These are phyloP conservation scores for Oryza brachyantha DNA, from an alignment of 176 grass and related monocot genomes.

Conservation along the genomic window DNA sequence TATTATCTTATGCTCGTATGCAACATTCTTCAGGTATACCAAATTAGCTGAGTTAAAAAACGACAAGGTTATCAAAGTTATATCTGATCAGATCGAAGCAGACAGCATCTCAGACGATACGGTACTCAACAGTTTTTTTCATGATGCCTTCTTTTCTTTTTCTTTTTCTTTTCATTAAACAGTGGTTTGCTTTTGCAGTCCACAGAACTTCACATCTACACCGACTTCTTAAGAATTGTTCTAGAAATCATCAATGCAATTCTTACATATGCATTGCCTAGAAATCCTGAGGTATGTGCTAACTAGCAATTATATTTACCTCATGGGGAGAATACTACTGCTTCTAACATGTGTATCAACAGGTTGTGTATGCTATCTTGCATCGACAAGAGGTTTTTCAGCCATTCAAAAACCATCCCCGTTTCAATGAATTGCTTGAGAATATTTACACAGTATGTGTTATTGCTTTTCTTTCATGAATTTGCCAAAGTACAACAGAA, in stretches of 20 bases:
- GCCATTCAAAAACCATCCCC: slow-evolving; percentile 96
- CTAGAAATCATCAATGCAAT: slow-evolving; percentile 99
- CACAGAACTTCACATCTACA: slow-evolving; percentile 96
- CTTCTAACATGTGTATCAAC: slow-evolving; percentile 31
- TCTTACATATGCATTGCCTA: slow-evolving; percentile 93
- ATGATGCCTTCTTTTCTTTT: neutral
- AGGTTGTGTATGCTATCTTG: slow-evolving; percentile 99
- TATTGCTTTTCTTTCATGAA: slow-evolving; percentile 1
- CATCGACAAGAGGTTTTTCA: slow-evolving; percentile 96
- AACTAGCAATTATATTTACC: slow-evolving; percentile 5
- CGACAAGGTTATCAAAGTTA: slow-evolving; percentile 68
- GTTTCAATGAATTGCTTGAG: slow-evolving; percentile 96
- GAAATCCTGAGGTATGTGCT: slow-evolving; percentile 84
- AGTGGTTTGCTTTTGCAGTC: slow-evolving; percentile 63
- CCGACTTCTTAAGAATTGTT: slow-evolving; percentile 95
- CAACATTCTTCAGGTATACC: slow-evolving; percentile 65
- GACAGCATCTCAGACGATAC: slow-evolving; percentile 79
- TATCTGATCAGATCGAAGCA: slow-evolving; percentile 66
- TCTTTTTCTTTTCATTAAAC: slow-evolving; percentile 29
- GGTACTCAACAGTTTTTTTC: slow-evolving; percentile 47
- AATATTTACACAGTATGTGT: slow-evolving; percentile 93
- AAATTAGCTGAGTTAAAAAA: slow-evolving; percentile 99
- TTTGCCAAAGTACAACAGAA: slow-evolving; percentile 5
- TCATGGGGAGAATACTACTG: slow-evolving; percentile 23
- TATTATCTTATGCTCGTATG: neutral